Conservation (phyloP, 164 flowering plant genomes). For the Vitis amurensis region DNA sequence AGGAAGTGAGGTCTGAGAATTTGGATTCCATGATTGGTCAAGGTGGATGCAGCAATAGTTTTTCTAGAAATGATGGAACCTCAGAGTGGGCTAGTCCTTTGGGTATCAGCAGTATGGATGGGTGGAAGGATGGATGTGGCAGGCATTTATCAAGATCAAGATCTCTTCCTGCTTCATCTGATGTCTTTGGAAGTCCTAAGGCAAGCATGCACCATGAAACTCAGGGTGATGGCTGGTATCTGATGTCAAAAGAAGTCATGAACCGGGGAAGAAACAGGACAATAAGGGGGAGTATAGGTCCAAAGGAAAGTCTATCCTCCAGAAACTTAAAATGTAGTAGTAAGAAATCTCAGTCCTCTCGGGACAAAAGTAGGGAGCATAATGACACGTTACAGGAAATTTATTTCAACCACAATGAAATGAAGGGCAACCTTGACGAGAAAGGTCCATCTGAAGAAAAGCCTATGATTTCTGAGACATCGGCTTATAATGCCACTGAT, state of each 20-base stretch:
- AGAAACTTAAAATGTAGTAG: constrained; percentile 27
- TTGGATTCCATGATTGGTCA: constrained; percentile 18
- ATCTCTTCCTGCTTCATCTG: constrained; percentile 51
- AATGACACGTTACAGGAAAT: constrained; percentile 18
- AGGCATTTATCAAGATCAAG: constrained; percentile 47
- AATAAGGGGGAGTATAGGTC: constrained; percentile 14
- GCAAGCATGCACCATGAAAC: constrained; percentile 27
- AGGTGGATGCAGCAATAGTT: constrained; percentile 21
- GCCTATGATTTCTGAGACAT: constrained; percentile 8
- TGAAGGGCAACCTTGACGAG: constrained; percentile 14
- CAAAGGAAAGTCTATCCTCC: constrained; percentile 21
- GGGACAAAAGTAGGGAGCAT: constrained; percentile 7
- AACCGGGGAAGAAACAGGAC: constrained; percentile 25
- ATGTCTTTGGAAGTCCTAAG: constrained; percentile 29
- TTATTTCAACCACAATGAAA: constrained; percentile 16
- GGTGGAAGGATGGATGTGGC: constrained; percentile 62
- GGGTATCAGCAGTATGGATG: constrained; percentile 82
- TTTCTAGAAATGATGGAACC: constrained; percentile 18
- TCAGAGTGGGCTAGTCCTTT: constrained; percentile 37
- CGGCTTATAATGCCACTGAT: constrained; percentile 9
- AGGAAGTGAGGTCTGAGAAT: constrained; percentile 24
- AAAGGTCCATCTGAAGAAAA: constrained; percentile 21
- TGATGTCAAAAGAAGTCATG: constrained; percentile 25
- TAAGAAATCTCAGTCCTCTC: constrained; percentile 28
- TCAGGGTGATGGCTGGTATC: constrained; percentile 23